Evolutionary conservation across 805 yeast genomes (phyloP).

Genomic region (Ogataea siamensis): DNA sequence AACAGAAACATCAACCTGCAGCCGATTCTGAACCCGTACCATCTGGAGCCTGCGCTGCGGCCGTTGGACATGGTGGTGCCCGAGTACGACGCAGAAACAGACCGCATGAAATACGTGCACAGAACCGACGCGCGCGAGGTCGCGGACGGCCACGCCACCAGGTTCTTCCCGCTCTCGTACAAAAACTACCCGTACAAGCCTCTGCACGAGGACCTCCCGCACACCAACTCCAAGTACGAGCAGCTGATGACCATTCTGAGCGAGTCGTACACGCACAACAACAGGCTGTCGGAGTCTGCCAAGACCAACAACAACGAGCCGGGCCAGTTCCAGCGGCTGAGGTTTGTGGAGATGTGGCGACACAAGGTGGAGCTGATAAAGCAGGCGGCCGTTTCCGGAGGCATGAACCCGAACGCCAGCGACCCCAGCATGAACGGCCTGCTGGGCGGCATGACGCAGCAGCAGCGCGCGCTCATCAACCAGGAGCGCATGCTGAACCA

Average conservation of each 20-base stretch:
- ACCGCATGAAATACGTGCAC: slow-evolving; percentile 36
- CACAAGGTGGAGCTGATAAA: slow-evolving; percentile 57
- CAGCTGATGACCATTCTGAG: slow-evolving; percentile 77
- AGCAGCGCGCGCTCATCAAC: slow-evolving; percentile 29
- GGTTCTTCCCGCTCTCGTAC: slow-evolving; percentile 14
- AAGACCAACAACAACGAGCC: slow-evolving; percentile 28
- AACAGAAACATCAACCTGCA: slow-evolving; percentile 73
- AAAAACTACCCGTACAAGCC: slow-evolving; percentile 32
- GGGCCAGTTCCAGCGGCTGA: slow-evolving; percentile 75
- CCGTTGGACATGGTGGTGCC: slow-evolving; percentile 49
- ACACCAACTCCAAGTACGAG: slow-evolving; percentile 83
- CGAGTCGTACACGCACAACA: slow-evolving; percentile 41
- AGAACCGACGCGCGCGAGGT: slow-evolving; percentile 38
- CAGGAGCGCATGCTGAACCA: slow-evolving; percentile 31
- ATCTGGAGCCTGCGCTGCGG: slow-evolving; percentile 42
- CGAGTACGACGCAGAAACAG: slow-evolving; percentile 31
- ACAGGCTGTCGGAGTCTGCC: slow-evolving; percentile 27
- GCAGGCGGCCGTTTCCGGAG: slow-evolving; percentile 38
- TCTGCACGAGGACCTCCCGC: slow-evolving; percentile 68
- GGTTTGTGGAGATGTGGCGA: slow-evolving; percentile 86
- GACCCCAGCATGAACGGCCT: slow-evolving; percentile 27
- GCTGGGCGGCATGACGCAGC: slow-evolving; percentile 29
- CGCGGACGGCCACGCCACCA: slow-evolving; percentile 8
- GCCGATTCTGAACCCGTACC: slow-evolving; percentile 70
- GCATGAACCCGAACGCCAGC: slow-evolving; percentile 15